Conservation (phyloP, 2,329 filamentous ascomycete species). For the Harringtonia lauricola region DNA sequence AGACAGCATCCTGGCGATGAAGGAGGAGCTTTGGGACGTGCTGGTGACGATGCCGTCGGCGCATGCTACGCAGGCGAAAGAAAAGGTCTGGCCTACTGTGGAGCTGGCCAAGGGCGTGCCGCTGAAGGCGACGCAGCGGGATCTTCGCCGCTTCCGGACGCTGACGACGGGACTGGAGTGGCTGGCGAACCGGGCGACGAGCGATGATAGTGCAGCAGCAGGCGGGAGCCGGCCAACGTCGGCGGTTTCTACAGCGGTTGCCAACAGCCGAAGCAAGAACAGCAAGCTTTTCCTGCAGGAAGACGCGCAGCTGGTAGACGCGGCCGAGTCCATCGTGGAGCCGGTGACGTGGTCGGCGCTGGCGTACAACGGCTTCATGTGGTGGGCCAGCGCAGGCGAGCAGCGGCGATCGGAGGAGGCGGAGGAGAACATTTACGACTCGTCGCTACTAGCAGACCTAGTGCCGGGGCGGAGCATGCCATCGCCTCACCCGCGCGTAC, state of each 20-base stretch:
- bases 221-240: no score
- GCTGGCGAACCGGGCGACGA: slow-evolving; percentile 15
- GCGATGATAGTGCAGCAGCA: no score
- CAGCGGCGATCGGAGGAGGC: slow-evolving; percentile 49
- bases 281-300: slow-evolving; percentile 11
- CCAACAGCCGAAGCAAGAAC: background rate
- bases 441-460: slow-evolving; percentile 43
- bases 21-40: slow-evolving; percentile 79
- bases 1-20: slow-evolving; percentile 82
- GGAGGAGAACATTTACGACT: slow-evolving; percentile 45
- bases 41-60: slow-evolving; percentile 63
- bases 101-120: slow-evolving; percentile 51
- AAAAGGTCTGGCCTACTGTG: slow-evolving; percentile 65
- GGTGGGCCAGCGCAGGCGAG: slow-evolving; percentile 81
- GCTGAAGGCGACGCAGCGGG: slow-evolving; percentile 80
- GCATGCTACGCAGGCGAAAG: slow-evolving; percentile 37
- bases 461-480: slow-evolving; percentile 17
- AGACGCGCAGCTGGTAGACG: slow-evolving; percentile 31
- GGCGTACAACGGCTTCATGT: slow-evolving; percentile 76
- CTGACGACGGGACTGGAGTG: slow-evolving; percentile 53
- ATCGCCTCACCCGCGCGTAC: slow-evolving; percentile 8
- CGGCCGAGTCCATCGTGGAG: slow-evolving; percentile 46
- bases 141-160: slow-evolving; percentile 67
- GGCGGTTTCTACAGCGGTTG: no score
- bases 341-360: slow-evolving; percentile 60